Evolutionary conservation across 2,329 filamentous ascomycete genomes (phyloP), one percentile per base, ranked within the genome.

Genomic region (Claviceps fusiformis): DNA sequence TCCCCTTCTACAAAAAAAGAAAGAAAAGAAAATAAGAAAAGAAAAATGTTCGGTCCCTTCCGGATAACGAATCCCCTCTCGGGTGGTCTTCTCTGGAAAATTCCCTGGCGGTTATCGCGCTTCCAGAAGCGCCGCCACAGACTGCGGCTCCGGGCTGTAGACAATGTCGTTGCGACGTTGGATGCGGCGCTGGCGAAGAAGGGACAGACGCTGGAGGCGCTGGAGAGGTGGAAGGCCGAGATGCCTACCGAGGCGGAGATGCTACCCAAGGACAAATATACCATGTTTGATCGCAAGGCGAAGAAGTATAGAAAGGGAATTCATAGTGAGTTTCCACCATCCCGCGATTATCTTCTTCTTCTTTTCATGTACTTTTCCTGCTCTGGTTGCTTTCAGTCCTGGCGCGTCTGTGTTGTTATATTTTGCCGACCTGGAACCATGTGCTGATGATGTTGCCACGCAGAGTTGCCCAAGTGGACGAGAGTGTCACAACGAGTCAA

Each of bases 241-340:
- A 98, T 98, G 93, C 93, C 93, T 27, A 87, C 83, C 31, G 93
- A 98, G 78, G 80, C 83, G 65, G 90, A 97, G 77, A 98, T 98
- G 93, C 69, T 95, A 69, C 86, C 93, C 50, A 86, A 82, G 72
- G 93, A 98, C 75, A 98, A 98, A 75, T 98, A 98, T 75, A 95
- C 89, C 33, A 86, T 98, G 65, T 98, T 97, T 72, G 92, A 95
- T 72, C 85, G 91, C 64, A 96, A 97, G 73, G 90, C 87, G 70
- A 95, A 91, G 82, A 85, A 82, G 64, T 98, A 97, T 71, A 80
- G 93, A 68, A 98, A 98, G 82, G 89, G 90, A 55, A 91, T 98
- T 70, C 92, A 97, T 74, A 97, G 91, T 95, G 79, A 64, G 89
- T 60, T 33, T 11, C 43, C 9, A 10, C 11, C 13, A 2, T 10